Percentiles rank a stretch among this genome's conserved stretches.
Evolutionary conservation across 768 basidiomycete genomes (phyloP).

Genomic region (Leccinum truebloodii): DNA sequence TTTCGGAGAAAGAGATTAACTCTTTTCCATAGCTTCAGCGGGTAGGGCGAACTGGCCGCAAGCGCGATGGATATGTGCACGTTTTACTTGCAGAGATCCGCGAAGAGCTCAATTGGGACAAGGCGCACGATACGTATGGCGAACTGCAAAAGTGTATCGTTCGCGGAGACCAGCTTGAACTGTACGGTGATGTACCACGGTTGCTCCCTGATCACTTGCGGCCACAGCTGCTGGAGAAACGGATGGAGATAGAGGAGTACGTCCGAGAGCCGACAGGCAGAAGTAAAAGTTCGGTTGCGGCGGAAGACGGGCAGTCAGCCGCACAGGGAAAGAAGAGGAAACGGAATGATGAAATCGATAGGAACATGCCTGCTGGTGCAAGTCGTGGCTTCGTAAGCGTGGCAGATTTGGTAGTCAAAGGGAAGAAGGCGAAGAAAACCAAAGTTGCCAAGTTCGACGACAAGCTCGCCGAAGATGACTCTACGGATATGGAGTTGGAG

Average conservation of each 20-base stretch:
- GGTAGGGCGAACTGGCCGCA: slow-evolving; percentile 92
- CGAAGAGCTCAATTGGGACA: slow-evolving; percentile 89
- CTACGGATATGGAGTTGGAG: slow-evolving; percentile 67
- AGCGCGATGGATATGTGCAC: slow-evolving; percentile 86
- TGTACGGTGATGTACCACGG: slow-evolving; percentile 90
- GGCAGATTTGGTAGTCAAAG: slow-evolving; percentile 58
- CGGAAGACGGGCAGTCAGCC: slow-evolving; percentile 31
- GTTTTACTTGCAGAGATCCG: slow-evolving; percentile 88
- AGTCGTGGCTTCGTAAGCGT: slow-evolving; percentile 71
- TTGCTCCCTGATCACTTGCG: slow-evolving; percentile 77
- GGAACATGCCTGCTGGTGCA: slow-evolving; percentile 78
- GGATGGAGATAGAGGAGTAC: slow-evolving; percentile 80
- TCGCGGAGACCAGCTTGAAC: slow-evolving; percentile 82
- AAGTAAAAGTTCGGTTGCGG: slow-evolving; percentile 28
- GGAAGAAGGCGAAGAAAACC: slow-evolving; percentile 46
- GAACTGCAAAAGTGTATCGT: slow-evolving; percentile 88
- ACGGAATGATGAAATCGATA: slow-evolving; percentile 61
- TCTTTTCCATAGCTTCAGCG: slow-evolving; percentile 76
- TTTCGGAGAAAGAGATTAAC: not conserved
- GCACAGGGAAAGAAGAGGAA: slow-evolving; percentile 59
- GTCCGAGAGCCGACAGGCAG: slow-evolving; percentile 49
- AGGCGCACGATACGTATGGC: slow-evolving; percentile 81
- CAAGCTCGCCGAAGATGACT: slow-evolving; percentile 59
- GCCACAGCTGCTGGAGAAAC: slow-evolving; percentile 76
- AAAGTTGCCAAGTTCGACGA: slow-evolving; percentile 48